These are phyloP conservation scores for Termitomyces sp. DNA, from an alignment of 768 basidiomycete genomes.

Conservation along the genomic window DNA sequence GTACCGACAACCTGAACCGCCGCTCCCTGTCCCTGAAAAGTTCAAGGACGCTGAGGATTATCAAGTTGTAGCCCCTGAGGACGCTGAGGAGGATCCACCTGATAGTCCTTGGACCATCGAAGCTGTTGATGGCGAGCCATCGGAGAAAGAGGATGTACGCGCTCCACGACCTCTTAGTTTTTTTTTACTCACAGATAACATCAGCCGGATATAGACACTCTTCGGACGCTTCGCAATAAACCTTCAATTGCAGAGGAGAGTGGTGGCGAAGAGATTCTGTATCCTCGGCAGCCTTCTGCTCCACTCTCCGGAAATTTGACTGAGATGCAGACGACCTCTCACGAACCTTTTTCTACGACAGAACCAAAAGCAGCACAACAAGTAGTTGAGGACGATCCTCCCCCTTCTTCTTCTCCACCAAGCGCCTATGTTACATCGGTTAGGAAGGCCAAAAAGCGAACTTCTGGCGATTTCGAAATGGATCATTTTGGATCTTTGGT, in stretches of 20 bases:
- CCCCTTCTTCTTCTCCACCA: conserved; percentile 47
- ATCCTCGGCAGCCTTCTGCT: conserved; percentile 56
- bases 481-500: conserved; percentile 62
- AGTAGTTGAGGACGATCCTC: conserved; percentile 19
- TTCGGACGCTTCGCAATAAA: conserved; percentile 49
- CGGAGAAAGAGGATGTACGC: conserved; percentile 65
- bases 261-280: conserved; percentile 86
- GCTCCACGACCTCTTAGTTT: neutral
- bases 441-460: conserved; percentile 65
- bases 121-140: conserved; percentile 74
- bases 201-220: conserved; percentile 41
- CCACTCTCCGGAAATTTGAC: conserved; percentile 24
- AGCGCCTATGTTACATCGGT: conserved; percentile 53
- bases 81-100: conserved; percentile 49
- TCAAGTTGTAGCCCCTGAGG: conserved; percentile 35
- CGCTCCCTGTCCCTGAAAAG: conserved; percentile 20
- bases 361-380: conserved; percentile 27
- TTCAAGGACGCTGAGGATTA: conserved; percentile 32
- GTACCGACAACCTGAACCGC: conserved; percentile 29
- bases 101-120: conserved; percentile 90
- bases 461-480: conserved; percentile 80
- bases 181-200: conserved; percentile 3
- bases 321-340: conserved; percentile 15
- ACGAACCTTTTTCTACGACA: conserved; percentile 20
- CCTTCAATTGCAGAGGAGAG: conserved; percentile 79